Base-by-base conservation (phyloP, 2,329 filamentous ascomycete genomes). In the Meredithiella fracta region DNA sequence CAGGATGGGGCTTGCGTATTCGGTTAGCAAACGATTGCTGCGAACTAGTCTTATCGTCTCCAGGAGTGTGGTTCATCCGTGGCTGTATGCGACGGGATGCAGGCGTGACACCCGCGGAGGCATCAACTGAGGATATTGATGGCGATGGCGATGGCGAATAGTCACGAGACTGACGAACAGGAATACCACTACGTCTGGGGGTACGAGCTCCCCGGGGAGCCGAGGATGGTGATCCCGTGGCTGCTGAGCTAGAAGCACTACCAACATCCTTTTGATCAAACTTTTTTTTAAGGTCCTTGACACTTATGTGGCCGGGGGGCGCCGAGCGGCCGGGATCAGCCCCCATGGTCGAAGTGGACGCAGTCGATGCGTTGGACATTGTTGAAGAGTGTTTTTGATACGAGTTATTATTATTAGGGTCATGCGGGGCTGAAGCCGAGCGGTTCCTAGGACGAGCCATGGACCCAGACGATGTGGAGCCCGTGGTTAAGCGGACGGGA, bases 231-330 rank as follows among this genome's bases (percentile, higher is more conserved):
- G 22, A 40, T 14, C 49, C 22, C 52, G 55, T 26, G 22, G 50
- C 47, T 40, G 37, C 23, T 31, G 42, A 54, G 29, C 9, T 31
- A 50, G 57, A 53, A 34, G 31, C 49, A 47, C 59, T 26, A 4
- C 63, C 57, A 23, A 64, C 60, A 50, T 67, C 71, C 61, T 74
- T 80, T 64, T 82, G 79, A 67, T 91, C 85, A 69, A 91, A 92
- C 55, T 78, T 82, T 67, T 83, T 86, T 63, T 86, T 82, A 60
- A 92, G 73, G 64, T 92, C 86, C 68, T 83, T 87, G 62, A 92
- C 85, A 59, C 83, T 90, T n/a, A 59, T 59, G 7, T 59, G 58
- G 20, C 54, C 54, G 14, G 57, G 26, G 17, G 49, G 53, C 17
- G 40, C 31, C 8, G 49, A 29, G 14, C 50, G 42, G 20, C n/a